Conservation (phyloP, 306 rosid genomes). For the Quercus suber region DNA sequence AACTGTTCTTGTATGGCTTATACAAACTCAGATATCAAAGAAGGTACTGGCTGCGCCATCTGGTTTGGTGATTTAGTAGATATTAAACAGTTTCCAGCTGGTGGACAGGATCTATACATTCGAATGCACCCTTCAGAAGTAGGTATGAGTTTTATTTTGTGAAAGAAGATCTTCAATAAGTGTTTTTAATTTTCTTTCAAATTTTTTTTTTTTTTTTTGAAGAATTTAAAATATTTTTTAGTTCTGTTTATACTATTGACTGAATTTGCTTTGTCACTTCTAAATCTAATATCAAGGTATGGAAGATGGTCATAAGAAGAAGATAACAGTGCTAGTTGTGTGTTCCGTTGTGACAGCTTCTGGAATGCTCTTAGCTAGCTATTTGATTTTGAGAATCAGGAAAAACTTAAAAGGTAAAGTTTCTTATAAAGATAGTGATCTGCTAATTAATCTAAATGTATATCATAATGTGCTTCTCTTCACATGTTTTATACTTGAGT, state of each 20-base stretch:
- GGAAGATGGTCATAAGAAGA: conserved; percentile 12
- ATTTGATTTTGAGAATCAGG: conserved; percentile 19
- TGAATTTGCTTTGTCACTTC: not conserved
- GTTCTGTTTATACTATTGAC: not conserved
- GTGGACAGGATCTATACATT: conserved; percentile 46
- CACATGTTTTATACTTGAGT: not conserved
- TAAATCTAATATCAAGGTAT: conserved; percentile 6
- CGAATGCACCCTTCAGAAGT: conserved; percentile 21
- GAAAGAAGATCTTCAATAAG: not conserved
- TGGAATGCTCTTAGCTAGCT: conserved; percentile 22
- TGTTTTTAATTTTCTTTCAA: too few relatives aligned
- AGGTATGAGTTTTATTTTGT: conserved; percentile 25
- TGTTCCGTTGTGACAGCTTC: not conserved
- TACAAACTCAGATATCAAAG: conserved; percentile 32
- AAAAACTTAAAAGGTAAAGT: conserved; percentile 22
- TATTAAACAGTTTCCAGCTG: conserved; percentile 20
- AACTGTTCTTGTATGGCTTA: conserved; percentile 53
- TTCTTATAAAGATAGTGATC: not conserved
- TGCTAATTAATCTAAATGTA: not conserved
- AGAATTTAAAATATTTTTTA: not conserved
- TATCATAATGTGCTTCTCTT: too few relatives aligned
- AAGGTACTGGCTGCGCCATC: conserved; percentile 52
- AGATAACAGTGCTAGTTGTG: conserved; percentile 20
- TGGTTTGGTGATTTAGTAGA: conserved; percentile 56
- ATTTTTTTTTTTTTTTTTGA: too few relatives aligned